These are phyloP conservation scores for Gryganskiella cystojenkinii DNA, from an alignment of 192 early-diverging fungal species.

Conservation along the genomic window DNA sequence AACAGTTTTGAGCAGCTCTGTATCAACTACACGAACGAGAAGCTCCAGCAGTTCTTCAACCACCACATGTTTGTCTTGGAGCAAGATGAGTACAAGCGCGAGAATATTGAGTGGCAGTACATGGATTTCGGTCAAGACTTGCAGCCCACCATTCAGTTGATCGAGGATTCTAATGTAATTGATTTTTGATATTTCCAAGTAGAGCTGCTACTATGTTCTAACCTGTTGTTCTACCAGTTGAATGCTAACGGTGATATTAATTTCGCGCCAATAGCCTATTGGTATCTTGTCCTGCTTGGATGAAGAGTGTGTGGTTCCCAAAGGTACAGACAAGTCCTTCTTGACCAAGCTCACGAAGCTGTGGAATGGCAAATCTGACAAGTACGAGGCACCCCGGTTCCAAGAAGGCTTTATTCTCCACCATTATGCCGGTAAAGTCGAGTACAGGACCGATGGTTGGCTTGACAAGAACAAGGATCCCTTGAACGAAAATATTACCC, in stretches of 20 bases:
- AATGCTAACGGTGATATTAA: too few relatives aligned
- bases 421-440: conserved; percentile 97
- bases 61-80: conserved; percentile 99
- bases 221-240: not conserved
- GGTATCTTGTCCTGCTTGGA: conserved; percentile 96
- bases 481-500: conserved; percentile 93
- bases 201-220: not conserved
- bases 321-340: conserved; percentile 95
- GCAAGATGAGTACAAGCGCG: conserved; percentile 96
- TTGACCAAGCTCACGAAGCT: conserved; percentile 89
- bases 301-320: conserved; percentile 99
- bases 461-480: conserved; percentile 99
- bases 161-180: conserved; percentile 91
- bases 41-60: conserved; percentile 99
- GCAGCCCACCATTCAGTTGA: conserved; percentile 98
- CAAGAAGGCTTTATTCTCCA: conserved; percentile 89
- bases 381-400: conserved; percentile 90
- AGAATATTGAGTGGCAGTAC: conserved; percentile 98
- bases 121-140: conserved; percentile 98
- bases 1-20: conserved; percentile 99
- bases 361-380: conserved; percentile 89
- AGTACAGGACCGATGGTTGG: conserved; percentile 92
- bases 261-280: conserved; percentile 72
- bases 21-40: conserved; percentile 99
- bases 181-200: not conserved